Evolutionary conservation across 352 stramenopile genomes (phyloP).

Genomic region (Phytophthora niederhauseri): DNA sequence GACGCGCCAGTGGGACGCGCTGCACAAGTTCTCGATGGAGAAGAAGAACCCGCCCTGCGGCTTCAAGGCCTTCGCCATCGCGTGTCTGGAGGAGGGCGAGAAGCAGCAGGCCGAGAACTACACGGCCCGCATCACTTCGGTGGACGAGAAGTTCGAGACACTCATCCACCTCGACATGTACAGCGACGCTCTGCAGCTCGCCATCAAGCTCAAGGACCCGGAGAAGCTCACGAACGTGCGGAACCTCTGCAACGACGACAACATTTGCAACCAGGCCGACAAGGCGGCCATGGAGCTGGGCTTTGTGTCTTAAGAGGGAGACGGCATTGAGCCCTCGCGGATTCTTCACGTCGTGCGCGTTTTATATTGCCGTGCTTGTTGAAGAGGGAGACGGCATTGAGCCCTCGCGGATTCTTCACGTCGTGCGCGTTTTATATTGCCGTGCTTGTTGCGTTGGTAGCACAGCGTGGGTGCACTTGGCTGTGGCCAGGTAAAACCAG

Average conservation of each 20-base stretch:
- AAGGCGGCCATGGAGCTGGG: conserved; percentile 82
- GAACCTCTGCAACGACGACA: conserved; percentile 75
- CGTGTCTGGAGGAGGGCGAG: conserved; percentile 76
- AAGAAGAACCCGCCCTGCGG: conserved; percentile 87
- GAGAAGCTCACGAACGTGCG: conserved; percentile 88
- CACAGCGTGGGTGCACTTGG: conserved; percentile 1
- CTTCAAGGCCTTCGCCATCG: conserved; percentile 87
- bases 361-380: conserved; percentile 26
- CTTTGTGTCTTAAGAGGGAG: conserved; percentile 67
- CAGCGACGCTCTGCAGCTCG: conserved; percentile 76
- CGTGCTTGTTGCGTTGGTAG: conserved; percentile 25
- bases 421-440: conserved; percentile 23
- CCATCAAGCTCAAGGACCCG: conserved; percentile 86
- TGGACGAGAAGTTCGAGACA: conserved; percentile 91
- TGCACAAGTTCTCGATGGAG: conserved; percentile 89
- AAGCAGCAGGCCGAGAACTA: conserved; percentile 86
- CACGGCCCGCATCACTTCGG: conserved; percentile 77
- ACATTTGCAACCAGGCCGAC: conserved; percentile 80
- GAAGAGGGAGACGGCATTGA: conserved; percentile 12
- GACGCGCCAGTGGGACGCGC: conserved; percentile 85
- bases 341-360: conserved; percentile 5
- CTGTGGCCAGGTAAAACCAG: neutral
- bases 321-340: neutral
- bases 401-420: neutral
- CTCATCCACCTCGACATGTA: conserved; percentile 88